phyloP scores from a whole-genome alignment of 2,329 filamentous ascomycete species.

The Didymella glomerata region DNA sequence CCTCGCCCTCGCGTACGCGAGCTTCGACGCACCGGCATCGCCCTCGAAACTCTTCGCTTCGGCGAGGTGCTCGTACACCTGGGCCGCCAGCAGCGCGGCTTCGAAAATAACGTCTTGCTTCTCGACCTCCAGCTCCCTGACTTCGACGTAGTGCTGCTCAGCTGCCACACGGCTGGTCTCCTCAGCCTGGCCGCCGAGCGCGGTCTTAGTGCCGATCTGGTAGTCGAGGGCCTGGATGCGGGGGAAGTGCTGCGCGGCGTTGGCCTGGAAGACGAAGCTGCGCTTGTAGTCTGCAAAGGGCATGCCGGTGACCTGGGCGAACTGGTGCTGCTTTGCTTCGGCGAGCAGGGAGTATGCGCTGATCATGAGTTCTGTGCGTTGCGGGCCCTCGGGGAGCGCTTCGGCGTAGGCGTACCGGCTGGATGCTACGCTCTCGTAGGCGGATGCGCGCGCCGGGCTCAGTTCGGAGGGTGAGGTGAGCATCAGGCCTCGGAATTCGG shows the following conservation, averaged over 20 bases:
- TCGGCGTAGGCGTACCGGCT: constrained; percentile 36
- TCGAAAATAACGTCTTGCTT: constrained; percentile 27
- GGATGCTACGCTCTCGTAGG: constrained; percentile 39
- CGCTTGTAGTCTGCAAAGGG: constrained; percentile 28
- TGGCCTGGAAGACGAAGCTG: constrained; percentile 1
- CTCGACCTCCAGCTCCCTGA: constrained; percentile 29
- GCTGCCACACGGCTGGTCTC: constrained; percentile 23
- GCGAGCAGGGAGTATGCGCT: constrained; percentile 43
- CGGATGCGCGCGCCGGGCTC: constrained; percentile 32
- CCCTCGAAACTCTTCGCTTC: constrained; percentile 28
- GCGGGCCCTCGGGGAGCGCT: constrained; percentile 28
- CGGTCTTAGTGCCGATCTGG: constrained; percentile 30
- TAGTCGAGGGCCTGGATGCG: constrained; percentile 31
- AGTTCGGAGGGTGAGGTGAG: constrained; percentile 30
- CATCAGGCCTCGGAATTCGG: constrained; percentile 39
- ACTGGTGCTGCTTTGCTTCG: constrained; percentile 41
- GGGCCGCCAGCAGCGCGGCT: constrained; percentile 32
- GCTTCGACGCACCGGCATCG: constrained; percentile 20
- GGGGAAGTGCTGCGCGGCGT: constrained; percentile 20
- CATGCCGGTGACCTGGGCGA: constrained; percentile 31
- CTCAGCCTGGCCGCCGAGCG: constrained; percentile 22
- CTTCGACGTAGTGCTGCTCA: constrained; percentile 28
- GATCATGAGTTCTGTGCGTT: constrained; percentile 32
- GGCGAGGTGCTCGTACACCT: constrained; percentile 35
- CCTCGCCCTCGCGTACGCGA: constrained; percentile 25